Conservation (phyloP, 306 rosid species). For the Acacia melanoxylon region DNA sequence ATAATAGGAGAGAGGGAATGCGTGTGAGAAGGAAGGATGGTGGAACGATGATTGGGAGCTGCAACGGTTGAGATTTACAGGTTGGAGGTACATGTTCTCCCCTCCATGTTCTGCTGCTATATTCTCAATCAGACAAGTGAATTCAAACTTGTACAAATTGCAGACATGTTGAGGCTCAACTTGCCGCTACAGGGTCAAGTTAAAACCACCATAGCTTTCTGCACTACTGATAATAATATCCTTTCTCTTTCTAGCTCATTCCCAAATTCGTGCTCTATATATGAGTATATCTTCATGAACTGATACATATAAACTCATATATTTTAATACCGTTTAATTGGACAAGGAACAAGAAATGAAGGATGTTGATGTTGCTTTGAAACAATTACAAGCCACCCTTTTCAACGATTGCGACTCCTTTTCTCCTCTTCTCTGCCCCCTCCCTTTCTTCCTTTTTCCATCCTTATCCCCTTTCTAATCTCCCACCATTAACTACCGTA, state of each 20-base stretch:
- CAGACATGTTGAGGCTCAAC: background rate
- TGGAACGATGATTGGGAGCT: slow-evolving; percentile 15
- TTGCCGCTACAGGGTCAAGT: background rate
- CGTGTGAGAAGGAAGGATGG: background rate
- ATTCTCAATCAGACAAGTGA: background rate
- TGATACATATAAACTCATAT: background rate
- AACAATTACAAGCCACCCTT: background rate
- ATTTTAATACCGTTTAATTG: background rate
- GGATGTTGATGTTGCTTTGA: background rate
- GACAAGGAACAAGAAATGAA: background rate
- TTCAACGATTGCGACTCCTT: slow-evolving; percentile 40
- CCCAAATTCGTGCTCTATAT: background rate
- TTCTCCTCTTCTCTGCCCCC: slow-evolving; percentile 18
- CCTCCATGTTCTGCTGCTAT: background rate
- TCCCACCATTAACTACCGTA: too few species aligned
- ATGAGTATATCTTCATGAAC: background rate
- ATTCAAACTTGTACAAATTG: background rate
- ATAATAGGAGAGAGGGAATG: background rate
- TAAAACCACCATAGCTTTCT: too few species aligned
- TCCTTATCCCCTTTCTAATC: background rate
- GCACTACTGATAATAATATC: background rate
- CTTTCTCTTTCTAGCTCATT: background rate
- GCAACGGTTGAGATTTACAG: slow-evolving; percentile 13
- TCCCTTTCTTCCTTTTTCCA: background rate
- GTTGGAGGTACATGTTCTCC: slow-evolving; percentile 16